Evolutionary conservation across 352 stramenopile species (phyloP).

Genomic region (Phytophthora megakarya): DNA sequence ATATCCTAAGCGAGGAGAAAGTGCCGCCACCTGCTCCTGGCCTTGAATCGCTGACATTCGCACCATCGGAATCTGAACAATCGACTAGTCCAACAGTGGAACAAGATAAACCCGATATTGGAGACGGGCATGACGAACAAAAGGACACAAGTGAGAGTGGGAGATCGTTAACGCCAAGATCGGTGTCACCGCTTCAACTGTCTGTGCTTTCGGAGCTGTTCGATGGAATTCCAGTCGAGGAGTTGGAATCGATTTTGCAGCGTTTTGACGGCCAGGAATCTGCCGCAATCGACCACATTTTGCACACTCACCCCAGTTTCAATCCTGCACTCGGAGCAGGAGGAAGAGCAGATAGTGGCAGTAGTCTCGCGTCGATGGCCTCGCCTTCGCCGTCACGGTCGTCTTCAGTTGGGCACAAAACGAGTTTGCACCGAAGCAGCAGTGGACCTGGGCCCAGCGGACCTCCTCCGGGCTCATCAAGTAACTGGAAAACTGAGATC

Average conservation of each 20-base stretch:
- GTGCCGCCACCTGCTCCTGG: conserved; percentile 19
- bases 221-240: conserved; percentile 63
- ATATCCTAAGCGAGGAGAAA: conserved; percentile 39
- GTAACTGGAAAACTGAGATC: conserved; percentile 90
- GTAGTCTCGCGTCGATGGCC: conserved; percentile 19
- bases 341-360: conserved; percentile 29
- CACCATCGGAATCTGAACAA: conserved; percentile 10
- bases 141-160: conserved; percentile 42
- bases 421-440: conserved; percentile 42
- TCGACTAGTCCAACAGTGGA: conserved; percentile 36
- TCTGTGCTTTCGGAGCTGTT: conserved; percentile 78
- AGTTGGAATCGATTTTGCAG: conserved; percentile 61
- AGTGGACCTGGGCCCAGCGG: conserved; percentile 29
- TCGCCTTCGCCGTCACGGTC: conserved; percentile 33
- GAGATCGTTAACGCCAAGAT: conserved; percentile 23
- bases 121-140: conserved; percentile 34
- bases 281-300: conserved; percentile 65
- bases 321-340: conserved; percentile 53
- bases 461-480: conserved; percentile 35
- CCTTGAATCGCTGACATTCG: conserved; percentile 43
- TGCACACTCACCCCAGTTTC: conserved; percentile 73
- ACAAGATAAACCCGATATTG: conserved; percentile 28
- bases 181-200: conserved; percentile 59
- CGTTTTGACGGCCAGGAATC: conserved; percentile 56
- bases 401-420: conserved; percentile 33